These are phyloP conservation scores for Microsporum ferrugineum DNA, from an alignment of 2,329 filamentous ascomycete species.

Conservation along the genomic window DNA sequence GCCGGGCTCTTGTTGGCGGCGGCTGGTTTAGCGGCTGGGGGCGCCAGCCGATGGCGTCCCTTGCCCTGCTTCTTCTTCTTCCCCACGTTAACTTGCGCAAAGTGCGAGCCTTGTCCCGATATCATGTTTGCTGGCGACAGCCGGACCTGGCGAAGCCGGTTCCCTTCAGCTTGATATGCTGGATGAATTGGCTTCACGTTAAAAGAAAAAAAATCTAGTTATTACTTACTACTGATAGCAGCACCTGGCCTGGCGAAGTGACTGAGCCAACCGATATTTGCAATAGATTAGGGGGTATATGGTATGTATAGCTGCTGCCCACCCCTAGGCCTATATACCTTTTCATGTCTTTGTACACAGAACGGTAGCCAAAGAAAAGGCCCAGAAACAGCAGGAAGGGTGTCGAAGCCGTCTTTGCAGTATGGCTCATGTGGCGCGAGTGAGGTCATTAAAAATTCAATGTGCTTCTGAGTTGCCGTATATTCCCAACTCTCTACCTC, in stretches of 20 bases:
- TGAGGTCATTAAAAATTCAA: slow-evolving; percentile 2
- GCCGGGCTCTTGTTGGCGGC: not conserved
- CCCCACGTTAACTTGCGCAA: not conserved
- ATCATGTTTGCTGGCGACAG: not conserved
- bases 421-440: not conserved
- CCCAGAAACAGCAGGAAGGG: not conserved
- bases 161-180: not conserved
- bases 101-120: not conserved
- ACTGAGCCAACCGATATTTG: not conserved
- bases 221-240: not conserved
- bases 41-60: not conserved
- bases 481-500: not conserved
- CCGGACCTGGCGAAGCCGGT: not conserved
- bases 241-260: not conserved
- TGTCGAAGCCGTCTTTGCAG: not conserved
- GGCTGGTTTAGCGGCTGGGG: not conserved
- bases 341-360: not conserved
- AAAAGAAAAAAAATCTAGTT: too few species aligned
- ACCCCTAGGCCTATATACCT: not conserved
- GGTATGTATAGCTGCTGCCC: not conserved
- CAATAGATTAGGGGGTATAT: not conserved
- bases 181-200: not conserved
- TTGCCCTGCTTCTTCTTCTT: not conserved
- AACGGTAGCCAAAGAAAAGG: not conserved
- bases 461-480: not conserved